Evolutionary conservation across 177 flowering plant species (phyloP).

Genomic region (Tripterygium wilfordii): DNA sequence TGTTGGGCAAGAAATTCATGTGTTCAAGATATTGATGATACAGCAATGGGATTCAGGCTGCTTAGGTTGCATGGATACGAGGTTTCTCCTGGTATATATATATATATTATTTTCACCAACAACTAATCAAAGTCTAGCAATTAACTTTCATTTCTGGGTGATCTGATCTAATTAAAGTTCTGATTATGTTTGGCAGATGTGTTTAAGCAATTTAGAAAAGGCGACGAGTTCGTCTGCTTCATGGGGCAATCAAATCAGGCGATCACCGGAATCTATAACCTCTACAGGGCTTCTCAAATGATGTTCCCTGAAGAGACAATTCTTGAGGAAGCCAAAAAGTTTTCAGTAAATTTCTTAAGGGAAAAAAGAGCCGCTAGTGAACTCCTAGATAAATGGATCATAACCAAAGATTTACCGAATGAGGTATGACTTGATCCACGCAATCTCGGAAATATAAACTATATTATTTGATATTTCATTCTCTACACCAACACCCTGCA

Average conservation of each 20-base stretch:
- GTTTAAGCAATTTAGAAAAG: constrained; percentile 58
- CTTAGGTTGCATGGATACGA: constrained; percentile 74
- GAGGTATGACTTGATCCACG: constrained; percentile 47
- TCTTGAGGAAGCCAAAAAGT: constrained; percentile 53
- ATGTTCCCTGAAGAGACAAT: constrained; percentile 64
- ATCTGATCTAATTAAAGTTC: no score
- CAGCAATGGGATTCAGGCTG: constrained; percentile 88
- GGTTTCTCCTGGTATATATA: constrained; percentile 50
- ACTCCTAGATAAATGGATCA: constrained; percentile 86
- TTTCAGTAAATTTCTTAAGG: constrained; percentile 44
- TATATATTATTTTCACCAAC: not conserved
- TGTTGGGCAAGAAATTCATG: constrained; percentile 81
- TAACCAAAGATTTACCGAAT: constrained; percentile 73
- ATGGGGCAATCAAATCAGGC: constrained; percentile 77
- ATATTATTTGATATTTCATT: no score
- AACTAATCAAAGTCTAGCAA: no score
- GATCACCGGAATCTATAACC: constrained; percentile 74
- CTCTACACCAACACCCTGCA: no score
- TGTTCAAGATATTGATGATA: constrained; percentile 81
- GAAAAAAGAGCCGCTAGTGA: constrained; percentile 51
- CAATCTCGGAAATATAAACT: no score
- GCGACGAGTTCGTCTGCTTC: constrained; percentile 66
- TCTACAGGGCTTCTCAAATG: constrained; percentile 71
- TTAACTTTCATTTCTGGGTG: not conserved
- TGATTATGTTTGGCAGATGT: constrained; percentile 59